These are phyloP conservation scores for Neocatenulostroma microsporum DNA, from an alignment of 2,329 filamentous ascomycete species.

Conservation along the genomic window DNA sequence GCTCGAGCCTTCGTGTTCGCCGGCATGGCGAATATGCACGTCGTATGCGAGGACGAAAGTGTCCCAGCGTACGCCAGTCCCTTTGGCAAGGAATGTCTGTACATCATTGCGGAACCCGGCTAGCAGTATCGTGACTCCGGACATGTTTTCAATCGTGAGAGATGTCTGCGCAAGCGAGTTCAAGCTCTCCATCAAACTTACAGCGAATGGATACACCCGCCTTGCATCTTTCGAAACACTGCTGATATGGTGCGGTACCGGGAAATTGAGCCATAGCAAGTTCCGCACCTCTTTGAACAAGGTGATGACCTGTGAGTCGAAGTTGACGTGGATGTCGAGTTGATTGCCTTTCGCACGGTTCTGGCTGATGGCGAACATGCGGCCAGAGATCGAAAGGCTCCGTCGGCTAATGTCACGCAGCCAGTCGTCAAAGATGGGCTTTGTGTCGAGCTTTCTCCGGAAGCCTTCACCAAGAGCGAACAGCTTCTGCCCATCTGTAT, in stretches of 20 bases:
- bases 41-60: constrained; percentile 97
- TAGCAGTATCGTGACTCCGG: constrained; percentile 76
- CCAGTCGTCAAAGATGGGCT: constrained; percentile 93
- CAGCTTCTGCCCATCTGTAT: constrained; percentile 89
- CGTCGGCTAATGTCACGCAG: constrained; percentile 79
- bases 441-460: constrained; percentile 89
- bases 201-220: constrained; percentile 93
- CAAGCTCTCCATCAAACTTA: constrained; percentile 98
- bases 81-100: constrained; percentile 73
- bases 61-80: constrained; percentile 88
- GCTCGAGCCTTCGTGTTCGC: constrained; percentile 21
- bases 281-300: constrained; percentile 98
- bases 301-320: constrained; percentile 93
- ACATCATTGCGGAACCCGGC: constrained; percentile 90
- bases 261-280: constrained; percentile 87
- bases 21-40: constrained; percentile 64
- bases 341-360: constrained; percentile 86
- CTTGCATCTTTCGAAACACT: constrained; percentile 99
- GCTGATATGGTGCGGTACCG: constrained; percentile 87
- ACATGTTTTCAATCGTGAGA: constrained; percentile 75
- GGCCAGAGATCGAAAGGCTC: constrained; percentile 84
- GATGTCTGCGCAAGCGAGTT: constrained; percentile 84
- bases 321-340: constrained; percentile 87
- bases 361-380: constrained; percentile 80
- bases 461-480: constrained; percentile 88